Evolutionary conservation across 2,329 filamentous ascomycete species (phyloP), one percentile per base, ranked within the genome.

Genomic region (Fusarium graminum): DNA sequence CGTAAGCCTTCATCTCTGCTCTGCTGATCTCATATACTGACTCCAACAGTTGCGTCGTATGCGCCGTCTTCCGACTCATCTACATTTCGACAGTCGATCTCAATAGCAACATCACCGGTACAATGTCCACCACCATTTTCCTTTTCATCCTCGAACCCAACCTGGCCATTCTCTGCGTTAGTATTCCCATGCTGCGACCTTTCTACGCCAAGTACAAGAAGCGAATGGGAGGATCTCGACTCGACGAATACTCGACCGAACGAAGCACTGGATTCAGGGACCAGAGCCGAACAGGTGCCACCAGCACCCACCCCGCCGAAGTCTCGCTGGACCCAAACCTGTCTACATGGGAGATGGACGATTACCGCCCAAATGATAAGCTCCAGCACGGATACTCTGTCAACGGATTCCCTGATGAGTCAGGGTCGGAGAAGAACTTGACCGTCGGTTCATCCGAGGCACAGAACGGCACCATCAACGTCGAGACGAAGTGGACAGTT

Each of bases 91-190:
- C 71, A 2, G 76, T 80, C 59, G 77, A 80, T 45, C 62, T 80
- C 25, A 69, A 59, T 43, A 50, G 9, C 25, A 76, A 80, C 57
- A 60, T 80, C 26, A 80, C 79, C 0, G 77, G 74, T 3, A 80
- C 78, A 26, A 80, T 80, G 76, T 71, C 78, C 12, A 76, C 77
- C 13, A 78, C 78, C 1, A 68, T 78, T 38, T 77, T 80, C 56
- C 77, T 79, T 52, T 79, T 78, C 61, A 75, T 74, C 39, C 70
- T 80, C 25, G 79, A 81, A 52, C 78, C 79, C 0, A 79, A 78
- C 49, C 73, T 80, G 6, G 79, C 76, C 36, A 79, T 81, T 55
- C 67, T 81, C 10, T 81, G 79, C 59, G 76, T 80, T 50, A 80
- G 78, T 59, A 74, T 81, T 45, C 79, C 79, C 3, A 81, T 81